Base-by-base conservation (phyloP, 2,329 filamentous ascomycete genomes). In the Meredithiella fracta region DNA sequence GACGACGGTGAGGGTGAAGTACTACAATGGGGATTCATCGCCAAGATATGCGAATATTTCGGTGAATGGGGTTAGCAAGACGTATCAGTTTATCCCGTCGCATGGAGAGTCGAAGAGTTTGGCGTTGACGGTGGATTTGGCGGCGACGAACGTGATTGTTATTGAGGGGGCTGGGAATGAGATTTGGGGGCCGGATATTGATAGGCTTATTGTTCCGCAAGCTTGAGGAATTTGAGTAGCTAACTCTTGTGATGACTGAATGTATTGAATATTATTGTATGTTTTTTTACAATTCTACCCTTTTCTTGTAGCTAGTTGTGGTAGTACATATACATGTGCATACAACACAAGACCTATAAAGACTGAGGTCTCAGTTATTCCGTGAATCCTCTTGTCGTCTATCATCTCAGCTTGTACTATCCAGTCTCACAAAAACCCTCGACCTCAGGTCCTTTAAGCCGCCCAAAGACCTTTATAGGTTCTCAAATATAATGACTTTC, bases 81-180 rank as follows among this genome's bases (percentile, higher is more conserved):
- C 67, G 15, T 60, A 80, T 2, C 77, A 79, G 0, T 83, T 83
- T 59, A 59, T 81, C 53, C 75, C 76, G 0, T 71, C 72, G 0
- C 65, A 64, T 1, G 68, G 69, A 40, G 70, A 71, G 0, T 69
- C 67, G 3, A 71, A 65, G 0, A 73, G 67, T 14, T 75, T 73
- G 55, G 67, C 70, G 1, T 60, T 80, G 58, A 69, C 76, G 59
- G 70, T 67, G 1, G 66, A 74, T 14, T 58, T 81, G 56, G 70
- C 71, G 56, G 64, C 65, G 15, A 61, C 58, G 0, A 81, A 81
- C 62, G 70, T 68, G 1, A 66, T 82, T 38, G 68, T 68, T 1
- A 68, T 80, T 54, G 68, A 69, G 55, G 68, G 67, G 8, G 57
- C 68, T 20, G 65, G 64, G 55, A 71, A 65, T 37, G 67, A 49